A percentile compares a stretch with the other conserved stretches of the same genome.
Conservation (phyloP, 495 filamentous ascomycete species). For the Neurospora sp. region DNA sequence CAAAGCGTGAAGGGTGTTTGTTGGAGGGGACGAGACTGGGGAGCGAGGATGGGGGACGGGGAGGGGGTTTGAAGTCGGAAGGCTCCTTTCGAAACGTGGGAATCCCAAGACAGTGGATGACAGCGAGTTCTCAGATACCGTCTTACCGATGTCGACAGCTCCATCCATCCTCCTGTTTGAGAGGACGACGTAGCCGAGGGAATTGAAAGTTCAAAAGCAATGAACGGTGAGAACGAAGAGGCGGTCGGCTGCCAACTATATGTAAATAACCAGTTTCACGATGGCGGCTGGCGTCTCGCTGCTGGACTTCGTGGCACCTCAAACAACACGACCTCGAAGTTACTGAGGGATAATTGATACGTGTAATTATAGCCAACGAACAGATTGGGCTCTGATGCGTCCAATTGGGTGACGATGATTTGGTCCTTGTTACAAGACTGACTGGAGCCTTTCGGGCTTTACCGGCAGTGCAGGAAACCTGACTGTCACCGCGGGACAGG, state of each 20-base stretch:
- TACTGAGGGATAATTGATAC: neutral
- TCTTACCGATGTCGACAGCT: neutral
- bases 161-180: neutral
- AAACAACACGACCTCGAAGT: neutral
- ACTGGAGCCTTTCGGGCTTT: conserved; percentile 24
- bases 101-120: neutral
- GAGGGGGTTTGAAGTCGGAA: neutral
- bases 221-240: neutral
- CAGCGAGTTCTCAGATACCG: neutral
- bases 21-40: neutral
- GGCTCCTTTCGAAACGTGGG: neutral
- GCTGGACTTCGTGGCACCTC: neutral
- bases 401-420: neutral
- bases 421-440: neutral
- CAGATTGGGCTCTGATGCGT: neutral
- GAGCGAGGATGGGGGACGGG: neutral
- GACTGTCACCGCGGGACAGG: conserved; percentile 8
- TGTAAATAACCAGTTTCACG: neutral
- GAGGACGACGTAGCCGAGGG: neutral
- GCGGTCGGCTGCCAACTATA: neutral
- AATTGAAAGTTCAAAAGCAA: neutral
- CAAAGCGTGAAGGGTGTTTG: neutral
- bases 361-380: neutral
- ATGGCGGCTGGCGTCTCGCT: neutral
- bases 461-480: conserved; percentile 19